A percentile compares a stretch with the other conserved stretches of the same genome.
Conservation (phyloP, 1,284 basidiomycete genomes). For the Tranzscheliella williamsii region DNA sequence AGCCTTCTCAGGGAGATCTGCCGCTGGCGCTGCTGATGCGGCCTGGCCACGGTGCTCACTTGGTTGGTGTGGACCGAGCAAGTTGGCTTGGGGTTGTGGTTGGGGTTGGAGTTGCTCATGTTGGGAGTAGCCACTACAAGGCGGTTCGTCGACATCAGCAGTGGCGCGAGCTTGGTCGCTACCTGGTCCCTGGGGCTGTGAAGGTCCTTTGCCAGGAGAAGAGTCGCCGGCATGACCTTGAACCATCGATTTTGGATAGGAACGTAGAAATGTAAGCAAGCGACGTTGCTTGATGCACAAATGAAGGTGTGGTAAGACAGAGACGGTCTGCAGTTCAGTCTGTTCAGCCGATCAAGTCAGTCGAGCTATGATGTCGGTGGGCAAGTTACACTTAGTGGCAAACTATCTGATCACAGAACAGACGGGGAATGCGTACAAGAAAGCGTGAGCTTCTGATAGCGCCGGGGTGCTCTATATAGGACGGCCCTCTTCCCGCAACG, state of each 20-base stretch:
- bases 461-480: too few species aligned
- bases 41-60: too few species aligned
- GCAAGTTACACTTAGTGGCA: too few species aligned
- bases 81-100: too few species aligned
- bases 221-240: slow-evolving; percentile 36
- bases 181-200: slow-evolving; percentile 35
- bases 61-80: too few species aligned
- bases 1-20: slow-evolving; percentile 13
- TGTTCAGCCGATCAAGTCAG: too few species aligned
- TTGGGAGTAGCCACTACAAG: slow-evolving; percentile 51
- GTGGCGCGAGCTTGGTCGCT: slow-evolving; percentile 23
- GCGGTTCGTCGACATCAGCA: slow-evolving; percentile 41
- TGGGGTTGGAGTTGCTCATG: slow-evolving; percentile 4
- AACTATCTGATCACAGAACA: too few species aligned
- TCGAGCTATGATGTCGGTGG: too few species aligned
- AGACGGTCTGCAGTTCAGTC: too few species aligned
- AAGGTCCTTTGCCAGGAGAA: slow-evolving; percentile 44
- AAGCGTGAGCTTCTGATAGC: too few species aligned
- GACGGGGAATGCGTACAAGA: too few species aligned
- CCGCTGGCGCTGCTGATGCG: slow-evolving; percentile 12
- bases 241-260: slow-evolving; percentile 38
- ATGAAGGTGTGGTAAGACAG: slow-evolving; percentile 11
- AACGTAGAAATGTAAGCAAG: neutral
- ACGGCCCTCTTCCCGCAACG: too few species aligned
- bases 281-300: slow-evolving; percentile 9